phyloP scores from a whole-genome alignment of 495 filamentous ascomycete species.

The Neohortaea acidophila region DNA sequence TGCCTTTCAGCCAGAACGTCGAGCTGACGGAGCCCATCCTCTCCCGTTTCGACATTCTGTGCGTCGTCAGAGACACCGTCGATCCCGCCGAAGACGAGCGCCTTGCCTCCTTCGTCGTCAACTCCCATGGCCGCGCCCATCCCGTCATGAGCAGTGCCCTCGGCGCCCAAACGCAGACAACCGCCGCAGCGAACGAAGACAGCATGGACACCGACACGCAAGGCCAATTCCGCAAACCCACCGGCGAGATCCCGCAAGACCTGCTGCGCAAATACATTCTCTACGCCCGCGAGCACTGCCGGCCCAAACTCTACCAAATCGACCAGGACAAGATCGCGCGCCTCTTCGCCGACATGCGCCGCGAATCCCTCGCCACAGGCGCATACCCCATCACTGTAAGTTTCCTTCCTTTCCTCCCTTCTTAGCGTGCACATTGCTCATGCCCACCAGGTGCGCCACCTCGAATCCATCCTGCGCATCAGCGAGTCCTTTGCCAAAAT shows the following conservation, averaged over 20 bases:
- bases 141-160: slow-evolving; percentile 40
- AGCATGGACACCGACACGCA: slow-evolving; percentile 47
- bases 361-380: slow-evolving; percentile 81
- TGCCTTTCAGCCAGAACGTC: slow-evolving; percentile 89
- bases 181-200: slow-evolving; percentile 33
- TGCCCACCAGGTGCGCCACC: slow-evolving; percentile 69
- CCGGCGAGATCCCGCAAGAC: slow-evolving; percentile 77
- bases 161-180: slow-evolving; percentile 11
- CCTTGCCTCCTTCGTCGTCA: slow-evolving; percentile 86
- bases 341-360: slow-evolving; percentile 89
- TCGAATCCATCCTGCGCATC: slow-evolving; percentile 95
- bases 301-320: slow-evolving; percentile 91
- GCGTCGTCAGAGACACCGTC: slow-evolving; percentile 94
- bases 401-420: slow-evolving; percentile 5
- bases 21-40: slow-evolving; percentile 95
- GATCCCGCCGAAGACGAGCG: slow-evolving; percentile 91
- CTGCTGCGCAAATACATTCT: slow-evolving; percentile 93
- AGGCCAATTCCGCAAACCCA: slow-evolving; percentile 35
- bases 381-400: slow-evolving; percentile 95
- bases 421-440: neutral
- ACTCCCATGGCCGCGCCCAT: slow-evolving; percentile 81
- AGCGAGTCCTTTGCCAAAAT: slow-evolving; percentile 86
- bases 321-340: slow-evolving; percentile 93
- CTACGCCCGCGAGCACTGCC: slow-evolving; percentile 79
- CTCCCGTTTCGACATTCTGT: slow-evolving; percentile 97